Conservation (phyloP, 176 grass and related monocot genomes). For the Pharus latifolius region DNA sequence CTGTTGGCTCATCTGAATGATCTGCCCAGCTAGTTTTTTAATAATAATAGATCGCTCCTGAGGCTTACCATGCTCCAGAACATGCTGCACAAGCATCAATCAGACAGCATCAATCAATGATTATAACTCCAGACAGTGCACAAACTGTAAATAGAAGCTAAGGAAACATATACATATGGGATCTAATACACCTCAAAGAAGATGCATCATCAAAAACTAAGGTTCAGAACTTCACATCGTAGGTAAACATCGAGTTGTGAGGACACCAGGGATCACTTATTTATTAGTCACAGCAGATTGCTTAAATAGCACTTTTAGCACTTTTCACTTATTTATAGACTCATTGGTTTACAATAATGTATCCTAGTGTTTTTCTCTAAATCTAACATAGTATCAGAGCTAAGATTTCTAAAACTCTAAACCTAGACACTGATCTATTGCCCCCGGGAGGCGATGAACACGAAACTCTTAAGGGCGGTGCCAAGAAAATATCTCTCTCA, state of each 20-base stretch:
- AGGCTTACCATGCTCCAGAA: conserved; percentile 86
- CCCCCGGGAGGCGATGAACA: too few species aligned
- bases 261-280: neutral
- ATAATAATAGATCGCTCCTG: conserved; percentile 72
- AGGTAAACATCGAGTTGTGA: too few species aligned
- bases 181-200: neutral
- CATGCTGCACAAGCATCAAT: conserved; percentile 48
- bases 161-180: neutral
- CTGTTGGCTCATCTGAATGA: conserved; percentile 97
- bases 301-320: neutral
- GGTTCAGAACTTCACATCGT: too few species aligned
- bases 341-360: too few species aligned
- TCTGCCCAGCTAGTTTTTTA: conserved; percentile 82
- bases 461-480: too few species aligned
- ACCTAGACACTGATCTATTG: too few species aligned
- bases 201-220: neutral
- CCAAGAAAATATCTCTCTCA: too few species aligned
- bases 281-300: neutral
- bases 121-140: too few species aligned
- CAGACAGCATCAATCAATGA: neutral
- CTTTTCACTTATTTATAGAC: conserved; percentile 1
- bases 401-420: too few species aligned
- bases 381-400: too few species aligned
- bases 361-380: too few species aligned
- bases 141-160: neutral